phyloP scores from a whole-genome alignment of 257 asterid species.

The Knoxia roxburghii region DNA sequence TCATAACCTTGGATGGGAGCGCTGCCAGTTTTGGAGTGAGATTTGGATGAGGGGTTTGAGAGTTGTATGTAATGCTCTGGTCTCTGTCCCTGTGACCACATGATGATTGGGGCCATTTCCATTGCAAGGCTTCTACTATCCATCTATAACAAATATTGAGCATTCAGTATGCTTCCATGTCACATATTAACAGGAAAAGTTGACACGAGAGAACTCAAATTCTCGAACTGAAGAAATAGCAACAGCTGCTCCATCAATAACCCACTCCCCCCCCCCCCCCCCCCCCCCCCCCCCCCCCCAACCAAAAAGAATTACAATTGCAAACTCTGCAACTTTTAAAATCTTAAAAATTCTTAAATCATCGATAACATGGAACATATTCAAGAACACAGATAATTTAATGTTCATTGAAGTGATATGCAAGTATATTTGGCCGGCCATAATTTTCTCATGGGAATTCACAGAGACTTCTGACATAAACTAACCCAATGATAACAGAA shows the following conservation, averaged over 20 bases:
- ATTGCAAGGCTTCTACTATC: constrained; percentile 84
- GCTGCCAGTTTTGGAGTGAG: constrained; percentile 29
- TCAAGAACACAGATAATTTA: background rate
- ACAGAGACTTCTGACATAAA: background rate
- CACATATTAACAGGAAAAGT: background rate
- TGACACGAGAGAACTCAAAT: background rate
- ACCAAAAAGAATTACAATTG: no score
- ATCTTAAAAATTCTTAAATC: background rate
- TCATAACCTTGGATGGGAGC: constrained; percentile 36
- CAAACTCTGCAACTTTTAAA: background rate
- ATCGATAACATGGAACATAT: background rate
- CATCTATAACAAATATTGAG: constrained; percentile 46
- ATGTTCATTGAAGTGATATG: background rate
- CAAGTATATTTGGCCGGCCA: background rate
- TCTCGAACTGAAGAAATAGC: no score
- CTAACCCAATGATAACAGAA: background rate
- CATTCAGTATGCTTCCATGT: constrained; percentile 3
- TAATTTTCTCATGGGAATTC: background rate
- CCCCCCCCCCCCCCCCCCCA: no score
- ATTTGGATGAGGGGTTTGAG: constrained; percentile 47
- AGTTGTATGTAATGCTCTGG: constrained; percentile 57
- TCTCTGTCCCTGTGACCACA: constrained; percentile 76
- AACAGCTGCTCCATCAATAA: background rate
- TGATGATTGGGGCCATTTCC: constrained; percentile 82
- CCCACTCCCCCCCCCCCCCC: no score